Base-by-base conservation (phyloP, 257 asterid genomes). In the Penstemon newberryi region DNA sequence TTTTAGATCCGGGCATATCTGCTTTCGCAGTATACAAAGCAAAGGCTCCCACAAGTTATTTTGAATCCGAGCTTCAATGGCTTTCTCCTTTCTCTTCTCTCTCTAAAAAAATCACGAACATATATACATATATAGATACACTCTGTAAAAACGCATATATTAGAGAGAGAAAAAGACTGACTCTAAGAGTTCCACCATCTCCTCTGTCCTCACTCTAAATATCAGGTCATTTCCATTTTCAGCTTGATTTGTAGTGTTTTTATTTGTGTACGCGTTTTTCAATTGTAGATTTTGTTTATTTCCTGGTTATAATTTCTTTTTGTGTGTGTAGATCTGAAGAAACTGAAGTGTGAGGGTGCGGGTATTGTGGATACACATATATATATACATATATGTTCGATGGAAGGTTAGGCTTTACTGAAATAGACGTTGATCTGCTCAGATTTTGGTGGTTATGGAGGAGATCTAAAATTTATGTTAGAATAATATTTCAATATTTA, bases 261-360 rank as follows among this genome's bases (percentile, higher is more conserved):
- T 11, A 10, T 55, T 11, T 37, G 45, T 36, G 36, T 81, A 69
- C 69, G 63, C 74, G 40, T n/a, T 33, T 67, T 56, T 47, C 45
- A 3, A 2, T 1, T 65, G 6, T 58, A 25, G 59, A 46, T 77
- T 12, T 38, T 63, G 25, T 64, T 77, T 60, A 7, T 70, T 51
- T 65, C 64, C 10, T 4, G 1, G 57, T 61, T 67, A 4, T 68
- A 54, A 47, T 55, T 50, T 50, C 69, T 19, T 41, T 64, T 71
- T 13, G 36, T 64, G 70, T 41, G 58, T 74, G 73, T 84, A 87
- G 96, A 89, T 89, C 96, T 83, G 86, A 74, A 79, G 86, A 68
- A 79, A 79, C 85, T 62, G 69, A 72, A 73, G 79, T 56, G 81
- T 63, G 74, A 62, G 67, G 60, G 4, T 18, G 58, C 68, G 78